These are phyloP conservation scores for Suhomyces pyralidae DNA, from an alignment of 805 yeast genomes.

Conservation along the genomic window DNA sequence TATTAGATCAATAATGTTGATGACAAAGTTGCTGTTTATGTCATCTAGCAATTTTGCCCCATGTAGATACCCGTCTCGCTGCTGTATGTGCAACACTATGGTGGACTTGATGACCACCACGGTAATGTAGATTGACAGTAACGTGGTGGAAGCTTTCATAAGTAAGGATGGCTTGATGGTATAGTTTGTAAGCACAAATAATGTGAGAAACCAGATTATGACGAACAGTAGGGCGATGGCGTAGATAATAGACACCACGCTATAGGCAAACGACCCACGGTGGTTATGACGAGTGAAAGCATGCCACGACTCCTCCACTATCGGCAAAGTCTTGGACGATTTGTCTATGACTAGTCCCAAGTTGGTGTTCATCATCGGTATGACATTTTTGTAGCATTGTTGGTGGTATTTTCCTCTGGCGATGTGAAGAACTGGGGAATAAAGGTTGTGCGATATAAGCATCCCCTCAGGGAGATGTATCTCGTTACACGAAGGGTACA, in stretches of 20 bases:
- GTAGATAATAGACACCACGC: constrained; percentile 61
- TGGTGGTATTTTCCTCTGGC: constrained; percentile 25
- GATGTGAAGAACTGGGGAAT: constrained; percentile 21
- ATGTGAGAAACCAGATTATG: constrained; percentile 58
- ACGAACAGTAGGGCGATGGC: constrained; percentile 64
- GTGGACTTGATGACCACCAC: constrained; percentile 49
- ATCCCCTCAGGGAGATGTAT: constrained; percentile 32
- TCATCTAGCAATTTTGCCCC: constrained; percentile 44
- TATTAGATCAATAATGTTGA: constrained; percentile 57
- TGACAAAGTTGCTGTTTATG: constrained; percentile 42
- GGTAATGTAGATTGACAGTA: constrained; percentile 55
- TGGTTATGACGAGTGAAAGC: constrained; percentile 30
- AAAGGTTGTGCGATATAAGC: constrained; percentile 25
- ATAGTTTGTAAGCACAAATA: constrained; percentile 62
- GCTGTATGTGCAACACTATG: constrained; percentile 46
- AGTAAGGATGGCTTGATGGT: constrained; percentile 58
- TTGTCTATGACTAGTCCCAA: constrained; percentile 28
- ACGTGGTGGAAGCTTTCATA: constrained; percentile 46
- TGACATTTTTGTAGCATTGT: constrained; percentile 27
- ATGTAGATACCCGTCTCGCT: constrained; percentile 38
- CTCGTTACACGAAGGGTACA: constrained; percentile 31
- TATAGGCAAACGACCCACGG: constrained; percentile 48
- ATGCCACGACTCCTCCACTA: constrained; percentile 49
- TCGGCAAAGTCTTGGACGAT: constrained; percentile 37
- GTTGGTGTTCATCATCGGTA: constrained; percentile 40